Evolutionary conservation across 2,329 filamentous ascomycete species (phyloP).

Genomic region (Fusarium burgessii): DNA sequence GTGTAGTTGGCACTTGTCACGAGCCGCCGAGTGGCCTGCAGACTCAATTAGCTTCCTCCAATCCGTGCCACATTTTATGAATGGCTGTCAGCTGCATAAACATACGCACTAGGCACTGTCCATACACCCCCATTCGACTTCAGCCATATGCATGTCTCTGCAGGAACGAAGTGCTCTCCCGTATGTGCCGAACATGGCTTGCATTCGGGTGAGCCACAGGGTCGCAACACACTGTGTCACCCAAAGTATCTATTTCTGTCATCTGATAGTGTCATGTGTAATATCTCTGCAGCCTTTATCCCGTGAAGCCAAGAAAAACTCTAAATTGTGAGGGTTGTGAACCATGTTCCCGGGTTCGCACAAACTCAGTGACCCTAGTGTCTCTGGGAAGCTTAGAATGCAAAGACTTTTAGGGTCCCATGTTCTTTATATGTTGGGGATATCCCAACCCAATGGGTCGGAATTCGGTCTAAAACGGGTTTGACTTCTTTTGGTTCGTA

Average conservation of each 20-base stretch:
- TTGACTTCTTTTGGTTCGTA: not conserved
- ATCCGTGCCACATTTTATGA: not conserved
- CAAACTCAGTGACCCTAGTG: not conserved
- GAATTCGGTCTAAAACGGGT: not conserved
- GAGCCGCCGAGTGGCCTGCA: not conserved
- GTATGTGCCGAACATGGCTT: not conserved
- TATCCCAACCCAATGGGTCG: not conserved
- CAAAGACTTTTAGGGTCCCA: not conserved
- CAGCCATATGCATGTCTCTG: not conserved
- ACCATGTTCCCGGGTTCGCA: not conserved
- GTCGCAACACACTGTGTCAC: not conserved
- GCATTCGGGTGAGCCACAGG: not conserved
- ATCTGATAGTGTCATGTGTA: constrained; percentile 9
- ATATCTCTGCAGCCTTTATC: not conserved
- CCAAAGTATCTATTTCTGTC: not conserved
- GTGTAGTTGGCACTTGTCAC: not conserved
- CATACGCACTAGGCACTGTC: not conserved
- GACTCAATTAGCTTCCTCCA: not conserved
- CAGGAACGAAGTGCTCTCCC: not conserved
- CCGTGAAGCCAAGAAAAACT: constrained; percentile 3
- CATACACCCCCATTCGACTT: not conserved
- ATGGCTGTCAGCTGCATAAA: not conserved
- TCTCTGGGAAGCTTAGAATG: not conserved
- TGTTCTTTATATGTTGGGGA: not conserved
- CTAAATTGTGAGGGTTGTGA: not conserved